A percentile compares a stretch with the other conserved stretches of the same genome.
Conservation (phyloP, 352 stramenopile genomes). For the Phytophthora citrophthora region DNA sequence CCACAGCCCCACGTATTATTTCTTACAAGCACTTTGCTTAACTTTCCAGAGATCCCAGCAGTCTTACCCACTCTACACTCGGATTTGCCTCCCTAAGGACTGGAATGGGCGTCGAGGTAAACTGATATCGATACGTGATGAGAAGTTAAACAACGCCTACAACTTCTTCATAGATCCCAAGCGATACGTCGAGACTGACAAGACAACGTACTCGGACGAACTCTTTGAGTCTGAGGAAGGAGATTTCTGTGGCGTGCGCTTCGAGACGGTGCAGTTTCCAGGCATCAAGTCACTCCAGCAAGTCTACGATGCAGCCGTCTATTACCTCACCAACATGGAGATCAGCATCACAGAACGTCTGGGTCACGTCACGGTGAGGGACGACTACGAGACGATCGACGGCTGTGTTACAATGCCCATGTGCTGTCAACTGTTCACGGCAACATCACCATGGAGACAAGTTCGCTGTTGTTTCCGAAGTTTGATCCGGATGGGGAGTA, state of each 20-base stretch:
- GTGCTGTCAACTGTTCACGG: constrained; percentile 18
- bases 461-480: constrained; percentile 33
- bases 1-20: neutral
- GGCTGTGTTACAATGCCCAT: constrained; percentile 19
- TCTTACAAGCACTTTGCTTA: no score
- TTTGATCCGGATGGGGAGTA: constrained; percentile 24
- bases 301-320: constrained; percentile 40
- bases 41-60: constrained; percentile 24
- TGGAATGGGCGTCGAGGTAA: constrained; percentile 15
- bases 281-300: constrained; percentile 34
- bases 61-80: constrained; percentile 25
- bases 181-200: constrained; percentile 15
- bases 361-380: constrained; percentile 33
- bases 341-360: constrained; percentile 42
- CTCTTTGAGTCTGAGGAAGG: constrained; percentile 30
- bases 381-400: constrained; percentile 32
- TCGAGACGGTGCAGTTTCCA: constrained; percentile 36
- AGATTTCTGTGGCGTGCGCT: constrained; percentile 31
- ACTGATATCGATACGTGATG: constrained; percentile 14
- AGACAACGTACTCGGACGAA: constrained; percentile 27
- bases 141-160: constrained; percentile 27
- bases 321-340: constrained; percentile 47
- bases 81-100: constrained; percentile 22
- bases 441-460: constrained; percentile 35
- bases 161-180: constrained; percentile 29